A percentile compares a stretch with the other conserved stretches of the same genome.
These are phyloP conservation scores for Millerozyma acaciae DNA, from an alignment of 805 yeast species.

Conservation along the genomic window DNA sequence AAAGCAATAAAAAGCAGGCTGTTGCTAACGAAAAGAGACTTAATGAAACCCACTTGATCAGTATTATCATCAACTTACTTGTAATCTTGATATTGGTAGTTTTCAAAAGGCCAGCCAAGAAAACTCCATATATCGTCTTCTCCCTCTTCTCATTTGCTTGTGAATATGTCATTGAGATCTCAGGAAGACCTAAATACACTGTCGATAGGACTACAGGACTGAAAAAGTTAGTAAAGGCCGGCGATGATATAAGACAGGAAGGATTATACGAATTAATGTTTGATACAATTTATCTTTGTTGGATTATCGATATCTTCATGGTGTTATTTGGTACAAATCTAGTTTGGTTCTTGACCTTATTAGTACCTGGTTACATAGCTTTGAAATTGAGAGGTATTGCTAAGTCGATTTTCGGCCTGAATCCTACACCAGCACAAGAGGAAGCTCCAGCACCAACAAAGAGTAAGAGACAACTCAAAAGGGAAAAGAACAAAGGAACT, in stretches of 20 bases:
- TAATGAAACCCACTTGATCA: slow-evolving; percentile 33
- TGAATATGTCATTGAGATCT: slow-evolving; percentile 51
- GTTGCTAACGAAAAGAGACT: slow-evolving; percentile 34
- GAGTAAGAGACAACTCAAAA: slow-evolving; percentile 26
- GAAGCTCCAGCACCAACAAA: slow-evolving; percentile 8
- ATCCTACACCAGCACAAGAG: slow-evolving; percentile 4
- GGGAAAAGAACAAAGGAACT: slow-evolving; percentile 25
- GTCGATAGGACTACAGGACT: slow-evolving; percentile 28
- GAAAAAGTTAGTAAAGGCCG: slow-evolving; percentile 44
- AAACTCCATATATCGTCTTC: slow-evolving; percentile 34
- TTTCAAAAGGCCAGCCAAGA: slow-evolving; percentile 44
- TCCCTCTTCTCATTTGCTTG: slow-evolving; percentile 39
- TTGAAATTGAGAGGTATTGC: slow-evolving; percentile 44
- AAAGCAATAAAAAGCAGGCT: slow-evolving; percentile 53
- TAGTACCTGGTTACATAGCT: slow-evolving; percentile 50
- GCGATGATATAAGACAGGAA: slow-evolving; percentile 55
- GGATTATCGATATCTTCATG: slow-evolving; percentile 53
- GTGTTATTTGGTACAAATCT: slow-evolving; percentile 51
- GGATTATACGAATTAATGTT: slow-evolving; percentile 74
- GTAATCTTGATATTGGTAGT: slow-evolving; percentile 34
- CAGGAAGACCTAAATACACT: slow-evolving; percentile 57
- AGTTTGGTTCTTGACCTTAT: slow-evolving; percentile 55
- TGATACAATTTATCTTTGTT: slow-evolving; percentile 64
- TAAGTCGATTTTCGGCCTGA: slow-evolving; percentile 13
- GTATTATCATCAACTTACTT: slow-evolving; percentile 35